phyloP scores from a whole-genome alignment of 257 asterid genomes.

The Asclepias syriaca region DNA sequence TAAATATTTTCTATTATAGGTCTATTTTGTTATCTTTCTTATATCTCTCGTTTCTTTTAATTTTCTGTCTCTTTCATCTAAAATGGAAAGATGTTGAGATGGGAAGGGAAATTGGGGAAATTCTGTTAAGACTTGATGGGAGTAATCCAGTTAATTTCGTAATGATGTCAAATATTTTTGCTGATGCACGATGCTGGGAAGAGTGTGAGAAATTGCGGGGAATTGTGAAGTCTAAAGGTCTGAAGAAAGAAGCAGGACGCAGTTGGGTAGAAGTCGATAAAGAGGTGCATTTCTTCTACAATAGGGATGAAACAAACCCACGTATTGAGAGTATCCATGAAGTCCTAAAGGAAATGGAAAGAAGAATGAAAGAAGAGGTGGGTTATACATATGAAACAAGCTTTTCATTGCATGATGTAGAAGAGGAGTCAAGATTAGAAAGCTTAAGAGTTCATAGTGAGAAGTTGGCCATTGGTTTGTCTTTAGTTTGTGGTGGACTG shows the following conservation, averaged over 20 bases:
- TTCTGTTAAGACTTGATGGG: slow-evolving; percentile 39
- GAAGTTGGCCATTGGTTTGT: slow-evolving; percentile 48
- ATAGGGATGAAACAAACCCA: slow-evolving; percentile 39
- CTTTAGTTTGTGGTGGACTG: slow-evolving; percentile 27
- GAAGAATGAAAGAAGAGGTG: slow-evolving; percentile 30
- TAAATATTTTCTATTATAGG: background rate
- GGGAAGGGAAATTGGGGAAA: slow-evolving; percentile 49
- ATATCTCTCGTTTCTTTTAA: background rate
- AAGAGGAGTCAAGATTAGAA: slow-evolving; percentile 43
- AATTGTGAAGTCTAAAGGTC: slow-evolving; percentile 39
- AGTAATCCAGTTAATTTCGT: slow-evolving; percentile 50
- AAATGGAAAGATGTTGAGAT: slow-evolving; percentile 32
- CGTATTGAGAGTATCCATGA: slow-evolving; percentile 28
- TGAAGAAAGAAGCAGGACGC: slow-evolving; percentile 51
- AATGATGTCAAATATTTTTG: slow-evolving; percentile 48
- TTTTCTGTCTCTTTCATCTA: background rate
- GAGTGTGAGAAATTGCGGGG: slow-evolving; percentile 45
- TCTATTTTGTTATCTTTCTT: background rate
- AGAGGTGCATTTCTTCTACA: slow-evolving; percentile 44
- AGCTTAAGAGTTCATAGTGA: slow-evolving; percentile 48
- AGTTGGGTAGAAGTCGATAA: slow-evolving; percentile 55
- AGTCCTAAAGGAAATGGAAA: slow-evolving; percentile 37
- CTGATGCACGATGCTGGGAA: slow-evolving; percentile 46
- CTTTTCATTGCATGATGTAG: slow-evolving; percentile 47
- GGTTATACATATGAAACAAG: slow-evolving; percentile 36